Base-by-base conservation (phyloP, 306 rosid genomes). In the Ochetophila trinervis region DNA sequence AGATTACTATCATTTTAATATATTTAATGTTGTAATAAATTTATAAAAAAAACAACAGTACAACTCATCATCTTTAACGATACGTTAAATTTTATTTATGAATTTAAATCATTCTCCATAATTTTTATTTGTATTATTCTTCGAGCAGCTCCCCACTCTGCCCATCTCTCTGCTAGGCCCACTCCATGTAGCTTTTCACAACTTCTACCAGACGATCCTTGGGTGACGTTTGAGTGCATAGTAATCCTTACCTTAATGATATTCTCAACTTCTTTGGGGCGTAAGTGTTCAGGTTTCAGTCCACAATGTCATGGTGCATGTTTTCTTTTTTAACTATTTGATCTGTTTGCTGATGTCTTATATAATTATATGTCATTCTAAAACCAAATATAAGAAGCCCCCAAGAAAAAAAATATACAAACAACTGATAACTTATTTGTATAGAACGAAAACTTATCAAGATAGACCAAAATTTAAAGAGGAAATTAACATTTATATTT, bases 151-250 rank as follows among this genome's bases (percentile, higher is more conserved):
- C 77, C 97, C 97, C n/a, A 91, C 24, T 84, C 81, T 4, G 84
- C 93, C 97, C 97, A 91, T 80, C 88, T 78, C 76, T 88, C 86
- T 12, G 87, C 88, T 66, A 91, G 70, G 4, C 83, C 89, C 15
- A 76, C 86, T 68, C 91, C 95, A 56, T 62, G 78, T 76, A 91
- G 80, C 84, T 70, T 66, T 71, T 68, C 15, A 88, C 82, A 11
- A 91, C 93, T 68, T 88, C 76, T 11, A 88, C 73, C 97, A 91
- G 97, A 15, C 97, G 91, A 11, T 77, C 88, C 82, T 88, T 89
- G 0, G 97, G 95, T 17, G 68, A 70, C 18, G 80, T 63, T 45
- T 86, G 97, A 1, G 95, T 86, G 84, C 97, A 91, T 18, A 91
- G 93, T 58, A 91, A 66, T 35, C 95, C 97, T n/a, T 54, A 91